Percentiles rank a stretch among this genome's conserved stretches.
These are phyloP conservation scores for Plantago elongata DNA, from an alignment of 257 asterid genomes.

Conservation along the genomic window DNA sequence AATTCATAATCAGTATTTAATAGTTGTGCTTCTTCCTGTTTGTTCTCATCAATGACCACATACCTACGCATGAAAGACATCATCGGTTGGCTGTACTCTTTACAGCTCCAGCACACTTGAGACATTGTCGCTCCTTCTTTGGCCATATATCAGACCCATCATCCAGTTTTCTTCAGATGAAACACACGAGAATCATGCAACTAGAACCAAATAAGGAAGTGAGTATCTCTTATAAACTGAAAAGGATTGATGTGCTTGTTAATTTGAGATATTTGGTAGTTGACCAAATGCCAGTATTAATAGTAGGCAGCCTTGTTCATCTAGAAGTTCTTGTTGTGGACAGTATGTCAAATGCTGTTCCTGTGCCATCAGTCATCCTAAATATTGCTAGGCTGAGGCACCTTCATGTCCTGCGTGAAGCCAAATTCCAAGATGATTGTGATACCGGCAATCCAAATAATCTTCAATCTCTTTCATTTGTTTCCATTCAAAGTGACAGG, in stretches of 20 bases:
- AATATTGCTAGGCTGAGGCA: constrained; percentile 19
- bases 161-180: constrained; percentile 17
- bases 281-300: constrained; percentile 7
- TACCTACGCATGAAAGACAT: not conserved
- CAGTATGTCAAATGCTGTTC: not conserved
- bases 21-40: not conserved
- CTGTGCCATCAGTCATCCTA: not conserved
- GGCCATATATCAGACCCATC: constrained; percentile 13
- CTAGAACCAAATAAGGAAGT: not conserved
- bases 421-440: not conserved
- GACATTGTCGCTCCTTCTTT: constrained; percentile 15
- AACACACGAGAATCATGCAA: constrained; percentile 15
- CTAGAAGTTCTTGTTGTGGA: constrained; percentile 17
- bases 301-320: constrained; percentile 16
- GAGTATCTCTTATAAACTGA: not conserved
- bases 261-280: constrained; percentile 24
- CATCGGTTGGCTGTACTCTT: not conserved
- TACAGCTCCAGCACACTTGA: not conserved
- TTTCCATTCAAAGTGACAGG: not conserved
- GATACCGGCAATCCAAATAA: not conserved
- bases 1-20: not conserved
- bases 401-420: not conserved
- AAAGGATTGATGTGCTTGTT: constrained; percentile 10
- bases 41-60: not conserved
- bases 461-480: constrained; percentile 6